phyloP scores from a whole-genome alignment of 768 basidiomycete genomes.

The Tephrocybe sp. region DNA sequence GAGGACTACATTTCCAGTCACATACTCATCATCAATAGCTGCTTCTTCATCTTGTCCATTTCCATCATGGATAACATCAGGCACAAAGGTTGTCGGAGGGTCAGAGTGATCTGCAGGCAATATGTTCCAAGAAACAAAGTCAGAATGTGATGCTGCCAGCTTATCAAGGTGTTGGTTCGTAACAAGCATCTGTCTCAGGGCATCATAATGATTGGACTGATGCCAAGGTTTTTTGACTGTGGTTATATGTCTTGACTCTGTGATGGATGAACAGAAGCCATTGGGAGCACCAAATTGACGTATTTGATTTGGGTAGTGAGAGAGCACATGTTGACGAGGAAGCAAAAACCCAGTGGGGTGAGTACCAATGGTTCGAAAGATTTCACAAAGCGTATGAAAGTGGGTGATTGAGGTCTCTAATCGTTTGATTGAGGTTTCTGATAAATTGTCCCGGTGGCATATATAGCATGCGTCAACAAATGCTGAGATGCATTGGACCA shows the following conservation, averaged over 20 bases:
- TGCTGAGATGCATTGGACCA: constrained; percentile 15
- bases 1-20: neutral
- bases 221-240: constrained; percentile 33
- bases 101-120: constrained; percentile 9
- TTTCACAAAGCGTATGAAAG: constrained; percentile 2
- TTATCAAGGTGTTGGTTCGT: constrained; percentile 29
- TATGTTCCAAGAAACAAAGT: constrained; percentile 22
- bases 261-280: constrained; percentile 34
- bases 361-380: constrained; percentile 4
- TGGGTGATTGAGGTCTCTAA: constrained; percentile 12
- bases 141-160: constrained; percentile 12
- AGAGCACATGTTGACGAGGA: constrained; percentile 8
- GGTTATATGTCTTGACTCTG: constrained; percentile 30
- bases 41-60: neutral
- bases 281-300: constrained; percentile 28
- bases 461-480: constrained; percentile 23
- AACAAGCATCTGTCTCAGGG: constrained; percentile 29
- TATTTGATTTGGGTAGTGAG: constrained; percentile 1
- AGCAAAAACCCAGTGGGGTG: neutral
- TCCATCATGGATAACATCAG: neutral
- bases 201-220: constrained; percentile 21
- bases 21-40: neutral
- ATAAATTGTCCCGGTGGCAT: constrained; percentile 18
- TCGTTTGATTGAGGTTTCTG: constrained; percentile 9
- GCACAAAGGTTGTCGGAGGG: neutral